Percentiles rank a stretch among this genome's conserved stretches.
Conservation (phyloP, 2,329 filamentous ascomycete genomes). For the Ophiocordyceps camponoti-floridani region DNA sequence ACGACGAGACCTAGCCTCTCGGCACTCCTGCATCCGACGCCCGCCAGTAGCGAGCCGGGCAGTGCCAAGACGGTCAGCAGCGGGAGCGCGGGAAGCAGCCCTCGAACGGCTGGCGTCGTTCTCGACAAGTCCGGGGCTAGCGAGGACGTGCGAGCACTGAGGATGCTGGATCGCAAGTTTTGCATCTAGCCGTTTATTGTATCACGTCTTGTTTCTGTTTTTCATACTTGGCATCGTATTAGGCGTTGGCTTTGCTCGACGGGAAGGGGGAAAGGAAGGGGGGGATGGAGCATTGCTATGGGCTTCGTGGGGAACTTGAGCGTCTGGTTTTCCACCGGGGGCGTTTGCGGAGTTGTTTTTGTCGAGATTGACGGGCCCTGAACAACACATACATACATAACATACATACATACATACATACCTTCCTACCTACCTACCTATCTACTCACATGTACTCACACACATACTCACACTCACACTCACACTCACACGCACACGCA, state of each 20-base stretch:
- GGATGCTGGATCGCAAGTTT: constrained; percentile 46
- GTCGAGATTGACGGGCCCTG: no score
- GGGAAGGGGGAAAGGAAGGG: background rate
- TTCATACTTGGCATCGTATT: background rate
- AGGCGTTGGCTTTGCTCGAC: background rate
- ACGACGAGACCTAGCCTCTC: constrained; percentile 27
- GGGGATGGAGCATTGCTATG: no score
- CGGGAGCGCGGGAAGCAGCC: constrained; percentile 23
- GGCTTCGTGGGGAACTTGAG: no score
- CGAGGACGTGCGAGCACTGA: constrained; percentile 47
- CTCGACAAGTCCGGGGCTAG: constrained; percentile 25
- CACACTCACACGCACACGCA: no score
- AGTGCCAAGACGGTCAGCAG: constrained; percentile 23
- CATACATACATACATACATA: no score
- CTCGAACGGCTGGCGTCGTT: constrained; percentile 9
- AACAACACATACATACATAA: no score
- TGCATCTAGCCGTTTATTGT: constrained; percentile 10
- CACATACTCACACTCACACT: no score
- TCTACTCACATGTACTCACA: no score
- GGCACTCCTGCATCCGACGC: constrained; percentile 31
- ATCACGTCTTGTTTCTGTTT: background rate
- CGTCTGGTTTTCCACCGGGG: no score
- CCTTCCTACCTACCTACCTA: no score
- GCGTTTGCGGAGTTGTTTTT: no score
- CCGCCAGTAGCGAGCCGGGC: constrained; percentile 25